phyloP scores from a whole-genome alignment of 2,329 filamentous ascomycete species.

The Metarhizium rileyi region DNA sequence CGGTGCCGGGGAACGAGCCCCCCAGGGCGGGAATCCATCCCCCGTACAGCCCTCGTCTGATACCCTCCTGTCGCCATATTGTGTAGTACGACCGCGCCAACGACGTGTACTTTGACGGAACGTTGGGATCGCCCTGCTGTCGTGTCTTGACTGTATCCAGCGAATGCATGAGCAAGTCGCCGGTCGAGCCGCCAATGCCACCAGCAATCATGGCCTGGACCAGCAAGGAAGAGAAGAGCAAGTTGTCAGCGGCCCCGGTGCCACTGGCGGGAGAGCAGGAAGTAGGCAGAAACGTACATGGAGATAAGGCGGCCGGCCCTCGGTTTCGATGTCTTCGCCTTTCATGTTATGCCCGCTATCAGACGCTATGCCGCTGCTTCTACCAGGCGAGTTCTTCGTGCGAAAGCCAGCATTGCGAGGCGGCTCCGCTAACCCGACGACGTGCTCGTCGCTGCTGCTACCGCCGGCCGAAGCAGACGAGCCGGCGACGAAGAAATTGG shows the following conservation, averaged over 20 bases:
- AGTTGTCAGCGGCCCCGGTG: neutral
- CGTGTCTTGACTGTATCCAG: constrained; percentile 97
- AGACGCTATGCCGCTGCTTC: constrained; percentile 15
- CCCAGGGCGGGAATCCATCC: constrained; percentile 87
- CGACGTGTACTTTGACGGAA: constrained; percentile 86
- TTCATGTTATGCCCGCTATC: constrained; percentile 23
- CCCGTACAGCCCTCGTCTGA: constrained; percentile 78
- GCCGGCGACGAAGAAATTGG: constrained; percentile 1
- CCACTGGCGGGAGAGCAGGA: too few species aligned
- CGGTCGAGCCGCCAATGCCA: constrained; percentile 82
- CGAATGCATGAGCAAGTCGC: constrained; percentile 98
- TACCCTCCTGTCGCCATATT: constrained; percentile 85
- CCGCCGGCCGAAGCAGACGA: constrained; percentile 10
- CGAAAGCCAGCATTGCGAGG: constrained; percentile 25
- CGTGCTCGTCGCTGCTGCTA: constrained; percentile 5
- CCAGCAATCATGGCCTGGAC: constrained; percentile 86
- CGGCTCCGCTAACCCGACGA: constrained; percentile 2
- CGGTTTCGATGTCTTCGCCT: constrained; percentile 28
- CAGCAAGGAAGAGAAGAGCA: neutral
- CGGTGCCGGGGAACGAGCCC: constrained; percentile 86
- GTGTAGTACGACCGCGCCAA: constrained; percentile 86
- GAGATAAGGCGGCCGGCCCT: constrained; percentile 34
- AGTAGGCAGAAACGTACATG: constrained; percentile 25
- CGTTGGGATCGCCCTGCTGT: constrained; percentile 89
- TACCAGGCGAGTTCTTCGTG: constrained; percentile 15